Evolutionary conservation across 768 basidiomycete species (phyloP).

Genomic region (Kwoniella dendrophila): DNA sequence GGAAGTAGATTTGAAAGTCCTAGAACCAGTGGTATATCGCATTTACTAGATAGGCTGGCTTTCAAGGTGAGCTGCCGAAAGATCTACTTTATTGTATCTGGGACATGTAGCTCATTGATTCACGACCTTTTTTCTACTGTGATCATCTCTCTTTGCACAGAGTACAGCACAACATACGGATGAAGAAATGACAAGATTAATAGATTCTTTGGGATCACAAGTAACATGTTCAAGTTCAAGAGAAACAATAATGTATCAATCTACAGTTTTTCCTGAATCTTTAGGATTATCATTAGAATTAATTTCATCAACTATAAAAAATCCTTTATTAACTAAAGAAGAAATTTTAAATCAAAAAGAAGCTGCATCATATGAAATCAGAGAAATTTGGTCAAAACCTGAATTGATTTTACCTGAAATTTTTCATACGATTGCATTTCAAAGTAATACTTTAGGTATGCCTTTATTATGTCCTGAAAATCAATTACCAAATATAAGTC

Average conservation of each 20-base stretch:
- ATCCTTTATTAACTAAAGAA: constrained; percentile 71
- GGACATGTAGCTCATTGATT: background rate
- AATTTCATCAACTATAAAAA: constrained; percentile 85
- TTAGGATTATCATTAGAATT: constrained; percentile 81
- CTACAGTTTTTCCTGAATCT: constrained; percentile 82
- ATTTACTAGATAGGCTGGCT: constrained; percentile 92
- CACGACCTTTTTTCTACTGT: too few relatives aligned
- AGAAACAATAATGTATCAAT: constrained; percentile 97
- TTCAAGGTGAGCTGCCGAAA: constrained; percentile 74
- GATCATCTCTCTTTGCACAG: constrained; percentile 58
- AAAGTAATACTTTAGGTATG: constrained; percentile 78
- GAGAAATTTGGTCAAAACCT: constrained; percentile 83
- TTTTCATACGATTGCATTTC: constrained; percentile 82
- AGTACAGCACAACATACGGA: constrained; percentile 72
- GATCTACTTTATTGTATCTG: constrained; percentile 5
- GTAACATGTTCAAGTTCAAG: constrained; percentile 87
- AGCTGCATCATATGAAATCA: constrained; percentile 85
- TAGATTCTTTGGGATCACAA: constrained; percentile 84
- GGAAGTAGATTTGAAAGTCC: constrained; percentile 85
- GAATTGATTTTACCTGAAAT: constrained; percentile 92
- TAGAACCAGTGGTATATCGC: constrained; percentile 74
- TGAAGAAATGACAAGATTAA: constrained; percentile 75
- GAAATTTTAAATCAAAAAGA: constrained; percentile 83
- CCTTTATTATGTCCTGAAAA: constrained; percentile 85
- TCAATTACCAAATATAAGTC: constrained; percentile 70